Conservation (phyloP, 805 yeast genomes). For the Monosporozyma unispora region DNA sequence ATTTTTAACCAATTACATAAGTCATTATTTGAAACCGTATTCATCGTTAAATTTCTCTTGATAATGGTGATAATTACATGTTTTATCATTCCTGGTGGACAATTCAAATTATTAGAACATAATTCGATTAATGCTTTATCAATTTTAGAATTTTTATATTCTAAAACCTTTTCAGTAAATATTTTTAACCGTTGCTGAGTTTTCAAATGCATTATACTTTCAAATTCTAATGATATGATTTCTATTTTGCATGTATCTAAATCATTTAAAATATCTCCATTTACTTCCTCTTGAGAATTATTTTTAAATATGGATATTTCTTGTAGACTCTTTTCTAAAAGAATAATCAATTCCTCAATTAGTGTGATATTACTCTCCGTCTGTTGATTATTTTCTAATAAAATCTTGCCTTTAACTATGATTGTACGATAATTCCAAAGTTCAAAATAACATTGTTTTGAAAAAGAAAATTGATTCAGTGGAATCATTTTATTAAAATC, state of each 20-base stretch:
- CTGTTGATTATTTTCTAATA: not conserved
- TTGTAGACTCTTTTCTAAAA: not conserved
- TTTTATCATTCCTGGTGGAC: conserved; percentile 13
- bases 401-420: conserved; percentile 1
- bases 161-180: not conserved
- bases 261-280: not conserved
- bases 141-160: not conserved
- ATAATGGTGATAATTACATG: conserved; percentile 15
- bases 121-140: conserved; percentile 8
- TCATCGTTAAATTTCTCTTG: conserved; percentile 18
- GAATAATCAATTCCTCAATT: not conserved
- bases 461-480: conserved; percentile 14
- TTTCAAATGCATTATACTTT: conserved; percentile 17
- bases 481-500: conserved; percentile 15
- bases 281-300: conserved; percentile 2
- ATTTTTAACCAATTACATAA: conserved; percentile 28
- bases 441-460: conserved; percentile 17
- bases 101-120: not conserved
- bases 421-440: conserved; percentile 21
- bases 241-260: conserved; percentile 19
- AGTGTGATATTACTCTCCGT: conserved; percentile 7
- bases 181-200: not conserved
- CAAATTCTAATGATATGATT: conserved; percentile 17
- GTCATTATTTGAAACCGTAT: conserved; percentile 6
- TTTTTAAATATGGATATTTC: conserved; percentile 2